Conservation (phyloP, 345 rosid species). For the Leavenworthia alabamica region DNA sequence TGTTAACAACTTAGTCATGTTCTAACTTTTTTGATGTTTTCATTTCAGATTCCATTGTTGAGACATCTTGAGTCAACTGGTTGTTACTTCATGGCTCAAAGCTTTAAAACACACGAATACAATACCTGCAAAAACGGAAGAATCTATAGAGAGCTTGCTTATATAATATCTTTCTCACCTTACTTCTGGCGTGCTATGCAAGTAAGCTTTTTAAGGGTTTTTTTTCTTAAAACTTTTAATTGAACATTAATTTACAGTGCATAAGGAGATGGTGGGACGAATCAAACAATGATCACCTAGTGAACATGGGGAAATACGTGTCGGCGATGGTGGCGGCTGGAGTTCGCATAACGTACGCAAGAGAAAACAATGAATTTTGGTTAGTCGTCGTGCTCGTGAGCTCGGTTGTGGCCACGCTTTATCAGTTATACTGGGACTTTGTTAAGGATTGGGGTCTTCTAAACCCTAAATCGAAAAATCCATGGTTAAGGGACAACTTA, state of each 20-base stretch:
- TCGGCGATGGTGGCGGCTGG: slow-evolving; percentile 98
- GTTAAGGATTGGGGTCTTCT: slow-evolving; percentile 91
- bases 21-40: neutral
- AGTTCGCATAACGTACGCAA: slow-evolving; percentile 66
- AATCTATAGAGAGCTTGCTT: slow-evolving; percentile 61
- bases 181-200: slow-evolving; percentile 98
- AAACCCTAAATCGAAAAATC: slow-evolving; percentile 59
- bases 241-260: slow-evolving; percentile 40
- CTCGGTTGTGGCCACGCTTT: slow-evolving; percentile 60
- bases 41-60: slow-evolving; percentile 60
- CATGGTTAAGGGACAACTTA: slow-evolving; percentile 79
- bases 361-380: slow-evolving; percentile 45
- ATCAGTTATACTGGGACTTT: slow-evolving; percentile 96
- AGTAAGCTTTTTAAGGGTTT: slow-evolving; percentile 36
- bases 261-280: slow-evolving; percentile 93
- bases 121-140: slow-evolving; percentile 64
- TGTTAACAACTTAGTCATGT: neutral
- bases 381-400: slow-evolving; percentile 51
- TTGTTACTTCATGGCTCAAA: slow-evolving; percentile 75
- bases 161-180: slow-evolving; percentile 75
- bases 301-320: slow-evolving; percentile 94
- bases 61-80: slow-evolving; percentile 80
- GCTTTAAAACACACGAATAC: slow-evolving; percentile 55
- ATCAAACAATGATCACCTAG: slow-evolving; percentile 51
- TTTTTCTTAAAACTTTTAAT: neutral